These are phyloP conservation scores for Castanopsis chinensis DNA, from an alignment of 306 rosid genomes.

Conservation along the genomic window DNA sequence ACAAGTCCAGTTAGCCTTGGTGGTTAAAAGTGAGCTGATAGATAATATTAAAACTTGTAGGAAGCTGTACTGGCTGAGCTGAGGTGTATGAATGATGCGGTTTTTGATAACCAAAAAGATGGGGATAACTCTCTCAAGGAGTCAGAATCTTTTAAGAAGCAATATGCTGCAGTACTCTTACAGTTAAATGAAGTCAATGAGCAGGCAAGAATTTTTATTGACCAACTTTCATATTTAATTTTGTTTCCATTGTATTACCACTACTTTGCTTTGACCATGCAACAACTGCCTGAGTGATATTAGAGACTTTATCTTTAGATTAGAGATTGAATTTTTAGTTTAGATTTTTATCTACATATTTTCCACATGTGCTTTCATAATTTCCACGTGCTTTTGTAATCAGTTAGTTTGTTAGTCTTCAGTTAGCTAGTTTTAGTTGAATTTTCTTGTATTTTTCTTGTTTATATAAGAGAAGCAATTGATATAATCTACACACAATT, in stretches of 20 bases:
- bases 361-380: too few relatives aligned
- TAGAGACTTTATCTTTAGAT: too few relatives aligned
- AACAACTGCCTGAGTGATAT: constrained; percentile 20
- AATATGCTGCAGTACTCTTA: constrained; percentile 76
- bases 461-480: too few relatives aligned
- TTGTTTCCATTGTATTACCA: constrained; percentile 2
- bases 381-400: too few relatives aligned
- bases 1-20: constrained; percentile 7
- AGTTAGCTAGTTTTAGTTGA: too few relatives aligned
- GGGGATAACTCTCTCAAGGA: constrained; percentile 65
- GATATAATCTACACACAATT: too few relatives aligned
- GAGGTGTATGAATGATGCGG: constrained; percentile 76
- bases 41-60: constrained; percentile 45
- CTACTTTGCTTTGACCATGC: constrained; percentile 18
- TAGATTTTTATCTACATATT: too few relatives aligned
- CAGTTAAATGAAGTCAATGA: constrained; percentile 79
- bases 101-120: constrained; percentile 58
- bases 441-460: too few relatives aligned
- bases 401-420: too few relatives aligned
- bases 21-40: constrained; percentile 30
- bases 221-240: constrained; percentile 18
- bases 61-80: constrained; percentile 77
- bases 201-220: constrained; percentile 52
- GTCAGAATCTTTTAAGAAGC: constrained; percentile 77
- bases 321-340: too few relatives aligned